Conservation (phyloP, 495 filamentous ascomycete genomes). For the Hyaloscypha finlandica region DNA sequence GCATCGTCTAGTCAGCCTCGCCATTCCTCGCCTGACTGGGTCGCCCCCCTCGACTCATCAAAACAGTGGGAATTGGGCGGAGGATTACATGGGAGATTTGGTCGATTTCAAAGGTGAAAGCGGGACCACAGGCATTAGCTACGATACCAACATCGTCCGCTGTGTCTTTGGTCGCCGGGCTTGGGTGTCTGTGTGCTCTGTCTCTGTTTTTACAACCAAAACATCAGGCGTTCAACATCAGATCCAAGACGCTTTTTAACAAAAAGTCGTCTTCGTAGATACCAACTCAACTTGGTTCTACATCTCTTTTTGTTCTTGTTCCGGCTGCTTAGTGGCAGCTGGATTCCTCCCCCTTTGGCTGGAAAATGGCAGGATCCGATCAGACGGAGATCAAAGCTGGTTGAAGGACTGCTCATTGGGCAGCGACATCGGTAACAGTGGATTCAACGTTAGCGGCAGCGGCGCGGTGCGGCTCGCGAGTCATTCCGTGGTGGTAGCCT, state of each 20-base stretch:
- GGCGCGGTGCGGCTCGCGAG: constrained; percentile 8
- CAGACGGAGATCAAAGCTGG: neutral
- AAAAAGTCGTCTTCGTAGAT: constrained; percentile 54
- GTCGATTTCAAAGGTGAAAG: constrained; percentile 37
- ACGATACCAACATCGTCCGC: constrained; percentile 57
- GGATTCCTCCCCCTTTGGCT: neutral
- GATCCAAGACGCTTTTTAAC: constrained; percentile 64
- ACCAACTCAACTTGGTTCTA: constrained; percentile 69
- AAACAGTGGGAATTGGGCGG: neutral
- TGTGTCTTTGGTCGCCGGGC: constrained; percentile 32
- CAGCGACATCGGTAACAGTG: neutral
- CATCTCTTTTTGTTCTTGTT: constrained; percentile 36
- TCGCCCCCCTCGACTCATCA: constrained; percentile 10
- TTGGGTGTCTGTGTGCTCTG: constrained; percentile 54
- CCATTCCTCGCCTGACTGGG: constrained; percentile 17
- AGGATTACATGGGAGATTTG: constrained; percentile 17
- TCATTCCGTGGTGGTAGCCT: neutral
- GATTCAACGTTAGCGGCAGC: neutral
- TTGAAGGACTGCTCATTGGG: constrained; percentile 3
- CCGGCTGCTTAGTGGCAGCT: constrained; percentile 21
- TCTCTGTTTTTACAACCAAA: constrained; percentile 84
- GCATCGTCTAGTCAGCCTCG: constrained; percentile 66
- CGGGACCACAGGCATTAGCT: constrained; percentile 38
- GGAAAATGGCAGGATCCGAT: neutral
- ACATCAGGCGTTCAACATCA: constrained; percentile 75